Evolutionary conservation across 768 basidiomycete genomes (phyloP), one percentile per base, ranked within the genome.

Genomic region (Pulveroboletus sp.): DNA sequence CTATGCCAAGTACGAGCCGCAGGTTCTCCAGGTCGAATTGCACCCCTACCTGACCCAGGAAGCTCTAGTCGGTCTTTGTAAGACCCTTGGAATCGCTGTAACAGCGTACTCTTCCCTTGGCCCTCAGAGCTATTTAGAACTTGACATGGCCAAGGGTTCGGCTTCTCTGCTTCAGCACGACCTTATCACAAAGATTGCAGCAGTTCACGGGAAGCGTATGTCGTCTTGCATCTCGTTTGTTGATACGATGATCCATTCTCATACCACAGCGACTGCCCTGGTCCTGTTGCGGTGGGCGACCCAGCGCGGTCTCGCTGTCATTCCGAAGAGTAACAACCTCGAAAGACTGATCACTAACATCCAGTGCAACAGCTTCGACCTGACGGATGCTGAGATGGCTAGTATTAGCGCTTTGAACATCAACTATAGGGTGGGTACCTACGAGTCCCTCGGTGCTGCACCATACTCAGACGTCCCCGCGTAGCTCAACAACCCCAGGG

Each of bases 221-320:
- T 53, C 45, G 18, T 28, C 28, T 21, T 32, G 6, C 31, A 8
- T 43, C 30, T 17, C 15, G 17, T 42, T 30, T 39, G 15, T 9
- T 37, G 30, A 13, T 15, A 18, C 10, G 14, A 18, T 14, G 24
- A 17, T 18, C 9, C 32, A 37, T 26, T 43, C 50, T 57, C 30
- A 51, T 18, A 36, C 51, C 14, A 49, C 50, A 55, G 70, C 68
- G 24, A 53, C 67, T 17, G 85, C 86, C 7, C 86, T 90, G 65
- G 78, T 90, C 21, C 69, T 90, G 35, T 76, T 92, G 46, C 77
- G 86, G 56, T 92, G 89, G 89, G 80, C 86, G 2, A 85, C 83
- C 13, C 85, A 89, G 60, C 81, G 80, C 33, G 82, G 79, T 9
- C 75, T 89, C 51, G 82, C 83, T 31, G 82, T 90, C 39, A 79